phyloP scores from a whole-genome alignment of 768 basidiomycete species.

The Rhodotorula babjevae region DNA sequence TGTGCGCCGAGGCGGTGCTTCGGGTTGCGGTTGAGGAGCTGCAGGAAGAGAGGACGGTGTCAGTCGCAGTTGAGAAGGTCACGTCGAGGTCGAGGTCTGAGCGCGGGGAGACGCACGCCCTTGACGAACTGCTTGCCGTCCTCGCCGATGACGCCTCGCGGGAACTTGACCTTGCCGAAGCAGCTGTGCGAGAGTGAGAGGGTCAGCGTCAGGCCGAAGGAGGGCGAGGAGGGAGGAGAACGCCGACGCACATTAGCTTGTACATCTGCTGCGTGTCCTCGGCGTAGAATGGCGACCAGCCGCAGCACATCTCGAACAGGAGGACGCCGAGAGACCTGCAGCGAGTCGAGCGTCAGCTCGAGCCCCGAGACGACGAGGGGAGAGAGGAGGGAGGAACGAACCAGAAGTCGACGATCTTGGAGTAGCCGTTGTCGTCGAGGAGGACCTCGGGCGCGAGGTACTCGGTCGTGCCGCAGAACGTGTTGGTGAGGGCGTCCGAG shows the following conservation, averaged over 20 bases:
- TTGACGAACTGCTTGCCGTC: slow-evolving; percentile 99
- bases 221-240: neutral
- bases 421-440: slow-evolving; percentile 95
- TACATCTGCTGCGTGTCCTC: slow-evolving; percentile 99
- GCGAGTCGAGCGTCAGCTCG: neutral
- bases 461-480: slow-evolving; percentile 97
- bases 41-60: slow-evolving; percentile 6
- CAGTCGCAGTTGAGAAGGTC: neutral
- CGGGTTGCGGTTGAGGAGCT: slow-evolving; percentile 98
- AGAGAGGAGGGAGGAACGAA: neutral
- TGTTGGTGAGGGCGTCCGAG: slow-evolving; percentile 92
- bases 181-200: slow-evolving; percentile 58
- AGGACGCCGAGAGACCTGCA: slow-evolving; percentile 71
- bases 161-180: slow-evolving; percentile 98
- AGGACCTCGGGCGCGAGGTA: slow-evolving; percentile 99
- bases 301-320: slow-evolving; percentile 99
- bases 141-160: slow-evolving; percentile 91
- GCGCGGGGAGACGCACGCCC: slow-evolving; percentile 61
- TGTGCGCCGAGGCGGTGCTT: slow-evolving; percentile 88
- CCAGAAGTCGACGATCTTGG: slow-evolving; percentile 97
- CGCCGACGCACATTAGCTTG: slow-evolving; percentile 55
- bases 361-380: too few relatives aligned
- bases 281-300: slow-evolving; percentile 99
- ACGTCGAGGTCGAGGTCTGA: neutral
- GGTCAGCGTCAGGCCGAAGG: neutral